Base-by-base conservation (phyloP, 176 grass and related monocot species). In the Aegilops tauschii region DNA sequence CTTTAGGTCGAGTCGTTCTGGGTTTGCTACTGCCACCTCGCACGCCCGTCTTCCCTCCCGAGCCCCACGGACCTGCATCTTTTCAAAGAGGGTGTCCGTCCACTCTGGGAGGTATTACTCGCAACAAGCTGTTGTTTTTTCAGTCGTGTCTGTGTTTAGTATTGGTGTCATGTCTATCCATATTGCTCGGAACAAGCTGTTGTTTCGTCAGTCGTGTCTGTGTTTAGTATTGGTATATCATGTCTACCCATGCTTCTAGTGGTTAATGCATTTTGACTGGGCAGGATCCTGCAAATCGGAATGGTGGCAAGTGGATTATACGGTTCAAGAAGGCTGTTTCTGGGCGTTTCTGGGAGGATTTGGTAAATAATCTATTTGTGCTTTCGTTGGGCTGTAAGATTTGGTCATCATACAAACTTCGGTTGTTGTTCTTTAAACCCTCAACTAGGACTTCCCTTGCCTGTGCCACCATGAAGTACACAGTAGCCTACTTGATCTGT, bases 271-370 rank as follows among this genome's bases (percentile, higher is more conserved):
- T 35, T 85, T 88, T 85, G 29, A 77, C 72, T 80, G 65, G 49
- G 10, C 82, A 99, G 94, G 97, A 99, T 78, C 82, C 92, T 58
- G 92, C 97, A 71, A 99, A 97, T 45, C 85, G 80, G 71, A 94
- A 91, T 77, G 97, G 97, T 83, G 97, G 94, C 64, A 99, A 99
- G 86, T 99, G 97, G 97, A 99, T 96, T 74, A 91, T 99, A 86
- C 83, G 94, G 54, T 97, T 97, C 88, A 99, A 96, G 82, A 99
- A 99, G 84, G 81, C 83, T 61, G 88, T 99, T 89, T 99, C 97
- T 86, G 97, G 82, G 54, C 97, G 97, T 77, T 99, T 97, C 85
- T 99, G 97, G 97, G 97, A 99, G 84, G 97, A 99, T 84, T 86
- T 96, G 90, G 97, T 99, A 89, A 88, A 77, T 81, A 72, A 82